phyloP scores from a whole-genome alignment of 2,329 filamentous ascomycete genomes.

The Cladorrhinum sp. region DNA sequence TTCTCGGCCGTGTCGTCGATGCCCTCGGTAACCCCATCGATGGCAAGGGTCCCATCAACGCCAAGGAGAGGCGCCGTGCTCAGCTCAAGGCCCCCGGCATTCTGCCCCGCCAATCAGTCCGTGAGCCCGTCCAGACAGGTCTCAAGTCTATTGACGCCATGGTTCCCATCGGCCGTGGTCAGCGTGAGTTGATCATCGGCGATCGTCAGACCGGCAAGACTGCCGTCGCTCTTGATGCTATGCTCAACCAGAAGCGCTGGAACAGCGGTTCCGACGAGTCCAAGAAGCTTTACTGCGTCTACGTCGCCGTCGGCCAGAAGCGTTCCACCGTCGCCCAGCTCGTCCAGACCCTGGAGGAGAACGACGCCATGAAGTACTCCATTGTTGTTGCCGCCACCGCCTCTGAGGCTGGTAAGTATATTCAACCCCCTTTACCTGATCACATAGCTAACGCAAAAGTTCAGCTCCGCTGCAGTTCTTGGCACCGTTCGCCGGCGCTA shows the following conservation, averaged over 20 bases:
- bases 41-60: constrained; percentile 95
- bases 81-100: constrained; percentile 99
- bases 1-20: constrained; percentile 97
- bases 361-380: constrained; percentile 98
- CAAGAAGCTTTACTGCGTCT: constrained; percentile 99
- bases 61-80: constrained; percentile 88
- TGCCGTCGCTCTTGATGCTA: constrained; percentile 94
- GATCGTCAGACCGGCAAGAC: constrained; percentile 99
- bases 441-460: background rate
- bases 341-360: constrained; percentile 99
- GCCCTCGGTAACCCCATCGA: constrained; percentile 99
- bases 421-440: constrained; percentile 34
- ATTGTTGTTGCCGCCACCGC: constrained; percentile 93
- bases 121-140: constrained; percentile 98
- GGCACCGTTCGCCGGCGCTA: constrained; percentile 79
- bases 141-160: constrained; percentile 99
- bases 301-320: constrained; percentile 99
- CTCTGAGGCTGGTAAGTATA: constrained; percentile 67
- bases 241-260: constrained; percentile 99
- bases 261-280: constrained; percentile 81
- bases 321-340: constrained; percentile 98
- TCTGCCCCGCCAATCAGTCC: constrained; percentile 93
- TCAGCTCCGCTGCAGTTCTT: constrained; percentile 81
- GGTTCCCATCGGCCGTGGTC: constrained; percentile 99
- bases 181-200: constrained; percentile 99